A percentile compares a stretch with the other conserved stretches of the same genome.
These are phyloP conservation scores for Puccinia polysora DNA, from an alignment of 1,284 basidiomycete genomes.

Conservation along the genomic window DNA sequence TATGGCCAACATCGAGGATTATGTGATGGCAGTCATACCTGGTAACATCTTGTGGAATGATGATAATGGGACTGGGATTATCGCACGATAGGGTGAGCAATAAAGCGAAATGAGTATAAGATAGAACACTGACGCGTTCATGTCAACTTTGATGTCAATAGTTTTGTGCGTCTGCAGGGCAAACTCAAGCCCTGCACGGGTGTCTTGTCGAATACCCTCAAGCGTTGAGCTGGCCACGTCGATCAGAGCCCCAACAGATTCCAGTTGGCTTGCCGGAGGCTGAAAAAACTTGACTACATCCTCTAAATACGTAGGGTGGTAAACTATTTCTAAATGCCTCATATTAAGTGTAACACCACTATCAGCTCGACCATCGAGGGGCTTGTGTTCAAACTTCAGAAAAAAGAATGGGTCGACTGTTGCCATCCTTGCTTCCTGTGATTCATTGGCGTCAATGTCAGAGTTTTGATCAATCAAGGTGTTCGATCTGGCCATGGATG, in stretches of 20 bases:
- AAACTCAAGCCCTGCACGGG: constrained; percentile 87
- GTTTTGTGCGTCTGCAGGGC: constrained; percentile 92
- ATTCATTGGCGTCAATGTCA: constrained; percentile 49
- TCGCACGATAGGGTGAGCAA: background rate
- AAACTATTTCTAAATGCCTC: constrained; percentile 96
- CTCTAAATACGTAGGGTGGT: constrained; percentile 90
- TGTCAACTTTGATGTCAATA: constrained; percentile 87
- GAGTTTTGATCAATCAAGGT: constrained; percentile 48
- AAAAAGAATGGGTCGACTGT: constrained; percentile 76
- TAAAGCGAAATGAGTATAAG: background rate
- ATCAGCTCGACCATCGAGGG: constrained; percentile 87
- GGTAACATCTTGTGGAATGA: constrained; percentile 81
- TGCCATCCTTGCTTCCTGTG: constrained; percentile 46
- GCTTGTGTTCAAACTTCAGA: constrained; percentile 86
- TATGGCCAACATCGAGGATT: constrained; percentile 94
- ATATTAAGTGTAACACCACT: constrained; percentile 83
- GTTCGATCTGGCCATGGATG: constrained; percentile 49
- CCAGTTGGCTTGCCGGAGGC: constrained; percentile 88
- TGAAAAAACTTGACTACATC: constrained; percentile 87
- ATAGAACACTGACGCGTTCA: constrained; percentile 65
- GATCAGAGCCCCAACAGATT: constrained; percentile 69
- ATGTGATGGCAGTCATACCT: constrained; percentile 75
- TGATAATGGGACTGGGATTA: constrained; percentile 69
- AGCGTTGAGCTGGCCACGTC: constrained; percentile 89
- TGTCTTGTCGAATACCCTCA: constrained; percentile 91